Evolutionary conservation across 1,139 yeast species (phyloP).

Genomic region (Candida sp.): DNA sequence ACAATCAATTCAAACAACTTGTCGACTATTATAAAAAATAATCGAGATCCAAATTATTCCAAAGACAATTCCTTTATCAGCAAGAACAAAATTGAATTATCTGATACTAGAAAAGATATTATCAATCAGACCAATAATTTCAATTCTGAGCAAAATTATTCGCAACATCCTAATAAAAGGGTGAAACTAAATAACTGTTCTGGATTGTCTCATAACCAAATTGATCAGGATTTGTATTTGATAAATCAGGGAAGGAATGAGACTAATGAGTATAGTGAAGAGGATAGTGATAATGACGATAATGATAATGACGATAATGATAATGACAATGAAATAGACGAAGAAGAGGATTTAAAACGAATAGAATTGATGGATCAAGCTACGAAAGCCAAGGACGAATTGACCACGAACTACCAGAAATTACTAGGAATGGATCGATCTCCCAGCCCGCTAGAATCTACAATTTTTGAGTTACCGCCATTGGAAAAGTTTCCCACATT

Average conservation of each 20-base stretch:
- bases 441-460: conserved; percentile 1
- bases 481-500: conserved; percentile 24
- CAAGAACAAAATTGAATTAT: conserved; percentile 32
- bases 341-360: conserved; percentile 6
- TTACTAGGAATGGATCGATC: conserved; percentile 5
- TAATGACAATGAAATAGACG: conserved; percentile 8
- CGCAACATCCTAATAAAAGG: conserved; percentile 6
- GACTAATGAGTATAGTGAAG: neutral
- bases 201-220: conserved; percentile 22
- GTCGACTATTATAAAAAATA: conserved; percentile 8
- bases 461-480: conserved; percentile 21
- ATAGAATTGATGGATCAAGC: conserved; percentile 1
- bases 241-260: conserved; percentile 8
- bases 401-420: conserved; percentile 8
- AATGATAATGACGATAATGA: conserved; percentile 6
- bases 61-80: conserved; percentile 19
- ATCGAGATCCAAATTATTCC: conserved; percentile 26
- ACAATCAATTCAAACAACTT: conserved; percentile 7
- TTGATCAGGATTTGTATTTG: conserved; percentile 18
- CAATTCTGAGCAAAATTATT: conserved; percentile 5
- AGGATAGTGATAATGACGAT: neutral
- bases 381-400: conserved; percentile 1
- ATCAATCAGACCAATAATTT: conserved; percentile 9
- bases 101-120: conserved; percentile 20
- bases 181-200: conserved; percentile 15